Base-by-base conservation (phyloP, 2,329 filamentous ascomycete species). In the Cucurbitaria berberidis region DNA sequence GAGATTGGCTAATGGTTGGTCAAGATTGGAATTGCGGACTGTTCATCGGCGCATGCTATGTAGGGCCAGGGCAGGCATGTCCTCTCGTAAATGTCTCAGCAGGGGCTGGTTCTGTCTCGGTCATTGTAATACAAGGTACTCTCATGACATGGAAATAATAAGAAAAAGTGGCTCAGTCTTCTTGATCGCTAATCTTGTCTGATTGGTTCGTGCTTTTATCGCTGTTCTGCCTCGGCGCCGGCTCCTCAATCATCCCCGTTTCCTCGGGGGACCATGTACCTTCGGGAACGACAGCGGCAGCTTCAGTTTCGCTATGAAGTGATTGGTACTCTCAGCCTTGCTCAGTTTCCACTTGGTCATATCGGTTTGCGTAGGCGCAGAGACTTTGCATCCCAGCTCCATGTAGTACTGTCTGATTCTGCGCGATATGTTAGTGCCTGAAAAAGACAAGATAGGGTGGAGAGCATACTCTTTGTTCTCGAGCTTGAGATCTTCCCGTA, bases 231-330 rank as follows among this genome's bases (percentile, higher is more conserved):
- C 16, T 3, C 10, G 13, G 4, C 4, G 5, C 30, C 10, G 1
- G 3, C 5, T n/a, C 5, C 8, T 26, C 52, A 58, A 55, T 9
- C 49, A 19, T 52, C 61, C 59, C 57, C 48, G 64, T 39, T 55
- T 60, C 38, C 59, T 59, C 13, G 58, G 48, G 2, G 60, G 59
- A 15, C 61, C 67, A 36, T 61, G 66, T 9, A 71, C 53, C 78
- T 89, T 92, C 1, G 93, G 95, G 72, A 97, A 97, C 53, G 87
- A 83, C 41, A 97, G 78, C 3, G 95, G 95, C 57, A 97, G 74
- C 64, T 83, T 85, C 66, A 98, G 78, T 63, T 86, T 86, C 11
- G 89, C 92, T 44, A 93, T 77, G 54, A 76, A 82, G 56, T 86
- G 85, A 50, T 85, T 85, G 18, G 76, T 74, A 3, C 82, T 83